Evolutionary conservation across 1,284 basidiomycete species (phyloP), one percentile per base, ranked within the genome.

Genomic region (Pseudozyma hubeiensis): DNA sequence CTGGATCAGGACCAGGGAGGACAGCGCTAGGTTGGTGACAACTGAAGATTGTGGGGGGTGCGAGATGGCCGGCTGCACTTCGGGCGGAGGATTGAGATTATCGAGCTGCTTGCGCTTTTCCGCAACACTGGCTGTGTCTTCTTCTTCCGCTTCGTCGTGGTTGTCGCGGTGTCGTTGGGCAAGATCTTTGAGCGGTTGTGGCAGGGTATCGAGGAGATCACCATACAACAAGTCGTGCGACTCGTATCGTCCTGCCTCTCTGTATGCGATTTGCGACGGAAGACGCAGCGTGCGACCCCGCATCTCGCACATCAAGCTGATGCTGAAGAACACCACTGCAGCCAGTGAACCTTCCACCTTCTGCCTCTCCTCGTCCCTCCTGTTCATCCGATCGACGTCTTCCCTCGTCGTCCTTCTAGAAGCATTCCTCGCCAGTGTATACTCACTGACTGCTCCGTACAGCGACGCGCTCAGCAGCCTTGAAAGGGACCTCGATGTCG

Each of bases 231-330:
- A 40, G 29, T 49, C 37, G 30, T 41, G 34, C 5, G 24, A 4
- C 24, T 24, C 24, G 24, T 24, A 24, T 24, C 24, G 24, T 24
- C 24, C 24, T 24, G 24, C 24, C 24, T 24, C 24, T 24, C 24
- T 24, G 24, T 46, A 30, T n/a, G 31, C 30, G 13, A 7, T 8
- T 7, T 30, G 34, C 3, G 46, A 30, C 29, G 52, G 44, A 4
- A 70, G 49, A 17, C 63, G 41, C 37, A 74, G 40, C 2, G 52
- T 13, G 0, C 50, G 50, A 2, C 65, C 71, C 2, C 71, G 65
- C 62, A 75, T 69, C 43, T 75, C 58, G 49, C 48, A 53, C 71
- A 75, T 69, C n/a, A 75, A 45, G 19, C 54, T 50, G 35, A 75
- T 66, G 49, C 63, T 68, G 64, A 75, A 75, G 53, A 75, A 75